Base-by-base conservation (phyloP, 805 yeast species). In the Suhomyces prunicola region DNA sequence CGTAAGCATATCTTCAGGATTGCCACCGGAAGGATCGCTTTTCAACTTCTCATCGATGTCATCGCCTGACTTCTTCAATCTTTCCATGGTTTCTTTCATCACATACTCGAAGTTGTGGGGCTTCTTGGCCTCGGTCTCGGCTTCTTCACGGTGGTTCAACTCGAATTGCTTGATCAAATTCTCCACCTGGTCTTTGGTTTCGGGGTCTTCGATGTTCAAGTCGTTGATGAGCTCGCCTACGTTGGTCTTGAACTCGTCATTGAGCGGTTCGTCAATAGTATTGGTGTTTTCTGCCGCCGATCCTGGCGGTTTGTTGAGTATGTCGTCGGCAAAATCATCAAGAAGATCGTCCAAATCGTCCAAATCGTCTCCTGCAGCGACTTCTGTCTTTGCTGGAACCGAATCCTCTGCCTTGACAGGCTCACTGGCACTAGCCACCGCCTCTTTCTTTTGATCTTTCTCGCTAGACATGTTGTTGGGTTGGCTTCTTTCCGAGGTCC, bases 291-390 rank as follows among this genome's bases (percentile, higher is more conserved):
- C 50, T 12, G 48, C 57, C 5, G 65, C 72, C 0, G 80, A 71
- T 3, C 85, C 88, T 1, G 87, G 88, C 1, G 87, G 85, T 58
- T 82, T 77, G 54, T 80, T 80, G 52, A 87, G 72, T 0, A 86
- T 78, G 53, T 84, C 89, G 55, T 85, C 89, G 42, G 86, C 89
- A 65, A 88, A 88, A 57, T 91, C 97, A 63, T 91, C 97, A 49
- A 93, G 75, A 54, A 90, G 76, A 61, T 90, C 96, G 59, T 89
- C 96, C 56, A 89, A 78, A 59, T 89, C 96, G 61, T 86, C 90
- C 49, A 83, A 72, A 50, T 84, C 88, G 53, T 86, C 79, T 10
- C 69, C 77, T 12, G 19, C 27, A 10, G 10, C 33, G 4, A 29
- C 33, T 17, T 15, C 19, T 9, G 29, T 10, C 29, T 7, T 17